A percentile compares a stretch with the other conserved stretches of the same genome.
phyloP scores from a whole-genome alignment of 2,329 filamentous ascomycete species.

The Pyrenochaeta sp. region DNA sequence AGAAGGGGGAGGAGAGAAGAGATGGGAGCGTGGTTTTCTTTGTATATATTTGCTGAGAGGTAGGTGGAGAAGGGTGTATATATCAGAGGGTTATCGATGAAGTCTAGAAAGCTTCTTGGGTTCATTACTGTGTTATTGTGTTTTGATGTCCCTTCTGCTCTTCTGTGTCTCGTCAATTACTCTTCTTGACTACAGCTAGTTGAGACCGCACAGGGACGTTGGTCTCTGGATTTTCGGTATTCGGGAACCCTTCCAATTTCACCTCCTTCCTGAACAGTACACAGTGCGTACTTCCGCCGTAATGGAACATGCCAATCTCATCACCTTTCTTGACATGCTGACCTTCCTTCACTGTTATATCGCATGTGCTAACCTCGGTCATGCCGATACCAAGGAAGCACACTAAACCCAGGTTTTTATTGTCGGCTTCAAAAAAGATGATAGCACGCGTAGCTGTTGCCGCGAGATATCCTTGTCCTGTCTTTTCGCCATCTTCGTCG shows the following conservation, averaged over 20 bases:
- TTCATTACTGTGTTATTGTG: not conserved
- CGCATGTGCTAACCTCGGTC: slow-evolving; percentile 78
- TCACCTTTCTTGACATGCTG: slow-evolving; percentile 74
- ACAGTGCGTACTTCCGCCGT: slow-evolving; percentile 76
- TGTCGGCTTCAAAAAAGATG: slow-evolving; percentile 75
- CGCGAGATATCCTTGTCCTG: slow-evolving; percentile 72
- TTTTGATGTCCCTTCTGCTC: not conserved
- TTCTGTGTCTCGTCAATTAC: not conserved
- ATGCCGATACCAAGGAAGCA: slow-evolving; percentile 77
- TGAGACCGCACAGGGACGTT: slow-evolving; percentile 51
- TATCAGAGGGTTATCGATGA: not conserved
- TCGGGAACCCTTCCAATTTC: slow-evolving; percentile 44
- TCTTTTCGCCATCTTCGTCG: slow-evolving; percentile 51
- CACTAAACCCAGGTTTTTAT: slow-evolving; percentile 72
- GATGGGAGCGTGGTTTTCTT: not conserved
- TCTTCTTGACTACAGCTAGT: slow-evolving; percentile 44
- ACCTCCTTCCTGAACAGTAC: slow-evolving; percentile 70
- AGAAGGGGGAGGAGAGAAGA: slow-evolving; percentile 16
- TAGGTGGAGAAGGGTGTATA: not conserved
- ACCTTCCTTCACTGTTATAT: slow-evolving; percentile 73
- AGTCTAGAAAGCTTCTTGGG: not conserved
- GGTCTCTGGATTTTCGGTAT: slow-evolving; percentile 35
- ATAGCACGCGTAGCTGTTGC: slow-evolving; percentile 73
- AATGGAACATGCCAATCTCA: slow-evolving; percentile 81
- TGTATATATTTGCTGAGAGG: slow-evolving; percentile 7